A percentile compares a stretch with the other conserved stretches of the same genome.
Conservation (phyloP, 129 eudicot species). For the Deinandra increscens region DNA sequence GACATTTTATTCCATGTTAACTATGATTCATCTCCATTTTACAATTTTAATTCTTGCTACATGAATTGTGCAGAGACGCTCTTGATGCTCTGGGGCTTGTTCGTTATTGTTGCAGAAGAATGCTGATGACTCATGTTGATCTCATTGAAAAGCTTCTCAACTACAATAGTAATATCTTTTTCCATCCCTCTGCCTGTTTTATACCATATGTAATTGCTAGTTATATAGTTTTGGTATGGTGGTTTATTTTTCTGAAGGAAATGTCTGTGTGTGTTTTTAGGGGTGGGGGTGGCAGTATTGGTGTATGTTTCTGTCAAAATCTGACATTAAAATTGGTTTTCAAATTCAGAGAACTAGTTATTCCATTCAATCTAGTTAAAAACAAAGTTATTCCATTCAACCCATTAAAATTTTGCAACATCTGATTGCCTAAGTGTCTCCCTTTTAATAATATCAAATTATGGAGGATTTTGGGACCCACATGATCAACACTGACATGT, state of each 20-base stretch:
- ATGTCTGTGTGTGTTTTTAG: no score
- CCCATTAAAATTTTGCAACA: not conserved
- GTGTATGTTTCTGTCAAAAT: no score
- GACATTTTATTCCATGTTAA: not conserved
- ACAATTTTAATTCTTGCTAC: constrained; percentile 2
- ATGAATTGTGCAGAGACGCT: constrained; percentile 69
- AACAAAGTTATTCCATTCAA: not conserved
- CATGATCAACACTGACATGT: not conserved
- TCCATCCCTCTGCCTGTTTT: constrained; percentile 15
- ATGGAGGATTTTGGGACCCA: not conserved
- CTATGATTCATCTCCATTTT: not conserved
- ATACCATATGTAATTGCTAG: not conserved
- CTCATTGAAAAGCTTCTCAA: constrained; percentile 97
- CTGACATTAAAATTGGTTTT: no score
- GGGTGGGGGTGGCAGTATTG: no score
- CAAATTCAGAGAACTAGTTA: no score
- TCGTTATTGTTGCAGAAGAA: constrained; percentile 92
- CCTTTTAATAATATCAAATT: not conserved
- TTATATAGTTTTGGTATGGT: not conserved
- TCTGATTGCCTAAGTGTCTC: not conserved
- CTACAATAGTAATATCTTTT: constrained; percentile 62
- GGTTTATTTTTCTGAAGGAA: not conserved
- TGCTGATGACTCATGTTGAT: constrained; percentile 98
- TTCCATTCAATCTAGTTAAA: not conserved
- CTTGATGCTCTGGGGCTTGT: constrained; percentile 85